Evolutionary conservation across 129 eudicot species (phyloP), one percentile per base, ranked within the genome.

Genomic region (Silybum marianum): DNA sequence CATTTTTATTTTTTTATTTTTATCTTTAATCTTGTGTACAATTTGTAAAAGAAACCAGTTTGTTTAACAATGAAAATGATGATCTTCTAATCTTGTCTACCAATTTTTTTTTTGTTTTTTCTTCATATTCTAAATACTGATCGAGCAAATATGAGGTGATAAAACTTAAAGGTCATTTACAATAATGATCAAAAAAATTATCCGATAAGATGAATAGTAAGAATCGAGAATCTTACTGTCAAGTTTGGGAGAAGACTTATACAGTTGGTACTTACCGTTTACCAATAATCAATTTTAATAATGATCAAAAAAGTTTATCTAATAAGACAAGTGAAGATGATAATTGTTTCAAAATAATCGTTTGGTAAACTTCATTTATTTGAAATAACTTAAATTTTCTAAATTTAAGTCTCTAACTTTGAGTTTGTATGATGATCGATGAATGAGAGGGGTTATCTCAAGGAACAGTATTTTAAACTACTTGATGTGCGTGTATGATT

Each of bases 31-130:
- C 28, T 81, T 83, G 82, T 78, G 78, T 42, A 78, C 86, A 72
- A 34, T 75, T 81, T 86, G 86, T 88, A 85, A 69, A 85, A 78
- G 79, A 80, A 69, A 65, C 78, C 78, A 40, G 69, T 80, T 85
- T 71, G 71, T 36, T 40, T 48, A 38, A 78, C 40, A 86, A 77
- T 90, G 86, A 82, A 76, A 73, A 81, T 62, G 28, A 40, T 36
- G 42, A 65, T 30, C 65, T 81, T 10, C 14, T 82, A 18, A 0
- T 69, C n/a, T 74, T 74, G 60, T 69, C 62, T 23, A 14, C 10
- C 76, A 72, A 21, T 39, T 44, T 11, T 39, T 26, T 32, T 44
- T 11, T 44, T 13, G 1, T 2, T 48, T 40, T 44, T 44, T 13
- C 19, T 13, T 48, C 7, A 1, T 3, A 14, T 48, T 48, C 13